Conservation (phyloP, 2,329 filamentous ascomycete species). For the Gaeumannomyces sp. region DNA sequence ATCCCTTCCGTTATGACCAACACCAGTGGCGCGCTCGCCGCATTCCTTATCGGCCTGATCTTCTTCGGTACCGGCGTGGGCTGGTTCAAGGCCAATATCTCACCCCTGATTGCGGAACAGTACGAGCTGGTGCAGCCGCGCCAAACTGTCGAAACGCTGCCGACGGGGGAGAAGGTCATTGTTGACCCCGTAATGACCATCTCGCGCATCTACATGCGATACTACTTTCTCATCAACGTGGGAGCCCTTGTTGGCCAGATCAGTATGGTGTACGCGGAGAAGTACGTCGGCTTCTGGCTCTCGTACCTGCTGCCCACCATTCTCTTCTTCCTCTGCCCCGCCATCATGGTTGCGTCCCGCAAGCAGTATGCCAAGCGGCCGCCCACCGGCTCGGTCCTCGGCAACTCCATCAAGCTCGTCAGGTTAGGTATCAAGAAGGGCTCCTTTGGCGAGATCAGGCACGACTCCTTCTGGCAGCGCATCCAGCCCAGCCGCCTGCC, state of each 20-base stretch:
- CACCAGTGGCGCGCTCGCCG: slow-evolving; percentile 51
- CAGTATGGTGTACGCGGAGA: slow-evolving; percentile 65
- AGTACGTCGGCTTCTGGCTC: slow-evolving; percentile 72
- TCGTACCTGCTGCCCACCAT: slow-evolving; percentile 62
- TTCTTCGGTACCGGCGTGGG: slow-evolving; percentile 59
- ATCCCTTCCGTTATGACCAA: slow-evolving; percentile 56
- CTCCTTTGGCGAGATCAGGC: slow-evolving; percentile 30
- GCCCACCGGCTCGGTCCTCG: slow-evolving; percentile 61
- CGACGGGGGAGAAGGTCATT: slow-evolving; percentile 60
- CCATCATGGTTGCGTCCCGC: slow-evolving; percentile 54
- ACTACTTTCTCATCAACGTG: slow-evolving; percentile 61
- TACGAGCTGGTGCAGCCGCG: slow-evolving; percentile 45
- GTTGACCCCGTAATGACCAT: slow-evolving; percentile 64
- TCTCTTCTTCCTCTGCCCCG: slow-evolving; percentile 56
- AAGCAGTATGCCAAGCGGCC: slow-evolving; percentile 51
- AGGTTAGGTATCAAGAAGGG: slow-evolving; percentile 61
- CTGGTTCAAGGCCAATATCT: slow-evolving; percentile 77
- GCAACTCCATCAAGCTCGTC: slow-evolving; percentile 56
- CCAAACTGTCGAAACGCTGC: slow-evolving; percentile 48
- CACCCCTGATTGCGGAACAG: slow-evolving; percentile 69
- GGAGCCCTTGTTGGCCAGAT: slow-evolving; percentile 60
- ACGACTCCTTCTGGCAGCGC: slow-evolving; percentile 39
- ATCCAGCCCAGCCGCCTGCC: slow-evolving; percentile 60
- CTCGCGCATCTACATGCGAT: slow-evolving; percentile 61
- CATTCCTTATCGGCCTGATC: slow-evolving; percentile 60